These are phyloP conservation scores for Alisma plantagoaquatica DNA, from an alignment of 106 monocot species.

Conservation along the genomic window DNA sequence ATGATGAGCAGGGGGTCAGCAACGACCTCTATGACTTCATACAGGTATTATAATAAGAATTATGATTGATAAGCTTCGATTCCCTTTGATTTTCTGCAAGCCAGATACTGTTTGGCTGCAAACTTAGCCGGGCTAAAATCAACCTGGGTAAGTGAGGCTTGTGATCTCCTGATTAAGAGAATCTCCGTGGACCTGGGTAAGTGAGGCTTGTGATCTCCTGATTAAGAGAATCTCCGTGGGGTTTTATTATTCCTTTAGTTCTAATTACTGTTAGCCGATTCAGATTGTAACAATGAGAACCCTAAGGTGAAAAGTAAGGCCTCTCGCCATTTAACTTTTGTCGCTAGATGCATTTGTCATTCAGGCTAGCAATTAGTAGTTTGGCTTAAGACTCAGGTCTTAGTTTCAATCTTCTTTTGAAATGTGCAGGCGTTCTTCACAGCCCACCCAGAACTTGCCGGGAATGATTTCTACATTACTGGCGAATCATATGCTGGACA, in stretches of 20 bases:
- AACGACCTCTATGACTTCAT: conserved; percentile 83
- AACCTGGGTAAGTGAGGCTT: not conserved
- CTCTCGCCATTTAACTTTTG: not conserved
- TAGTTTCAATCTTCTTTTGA: not conserved
- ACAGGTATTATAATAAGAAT: conserved; percentile 22
- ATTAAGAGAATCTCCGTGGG: not conserved
- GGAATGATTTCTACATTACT: conserved; percentile 88
- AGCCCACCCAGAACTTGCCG: conserved; percentile 49
- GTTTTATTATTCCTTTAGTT: not conserved
- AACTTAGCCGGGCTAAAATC: not conserved
- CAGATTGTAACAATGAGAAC: not conserved
- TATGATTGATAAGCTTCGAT: not conserved
- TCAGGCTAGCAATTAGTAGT: not conserved
- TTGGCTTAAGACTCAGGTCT: not conserved
- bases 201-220: not conserved
- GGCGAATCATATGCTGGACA: conserved; percentile 96
- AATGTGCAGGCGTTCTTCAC: conserved; percentile 59
- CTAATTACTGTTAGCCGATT: not conserved
- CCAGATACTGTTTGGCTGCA: not conserved
- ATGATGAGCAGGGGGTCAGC: conserved; percentile 57
- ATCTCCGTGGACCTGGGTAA: no score
- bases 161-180: not conserved
- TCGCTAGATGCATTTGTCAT: no score
- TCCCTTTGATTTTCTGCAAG: not conserved
- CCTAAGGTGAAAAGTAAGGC: not conserved